Evolutionary conservation across 1,139 yeast species (phyloP), one percentile per base, ranked within the genome.

Genomic region (Candida sanyaensis): DNA sequence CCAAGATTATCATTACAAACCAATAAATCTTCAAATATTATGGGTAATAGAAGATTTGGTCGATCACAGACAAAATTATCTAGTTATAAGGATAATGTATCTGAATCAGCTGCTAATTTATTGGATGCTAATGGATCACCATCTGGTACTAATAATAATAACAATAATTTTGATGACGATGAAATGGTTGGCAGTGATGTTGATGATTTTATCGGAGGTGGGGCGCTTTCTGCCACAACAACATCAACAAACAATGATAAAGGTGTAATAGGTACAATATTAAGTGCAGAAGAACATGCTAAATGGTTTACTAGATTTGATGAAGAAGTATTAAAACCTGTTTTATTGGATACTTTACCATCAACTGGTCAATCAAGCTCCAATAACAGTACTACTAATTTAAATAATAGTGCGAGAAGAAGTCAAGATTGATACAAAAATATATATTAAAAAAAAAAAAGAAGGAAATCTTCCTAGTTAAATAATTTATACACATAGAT

Each of bases 251-350:
- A 23, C 12, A 32, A 27, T 21, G 40, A 46, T 36, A 54, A 55
- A 46, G 79, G 80, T 2, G 69, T 73, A 2, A 59, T 75, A 37
- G 74, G 75, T 2, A 72, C 78, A 5, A 69, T 75, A 50, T 60
- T 75, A 37, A 78, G 81, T 53, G 83, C 88, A 6, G 95, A 87
- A 57, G 90, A 86, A 52, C 89, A 86, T 52, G 88, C 95, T 10
- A 84, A 83, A 60, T 93, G 99, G 97, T 93, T 93, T 66, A 85
- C 90, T 26, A 86, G 84, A 58, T 89, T 93, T 64, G 99, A 93
- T 64, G 97, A 93, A 58, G 88, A 90, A 62, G 95, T 93, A n/a
- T 77, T 93, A 56, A 95, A 93, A 65, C 99, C 99, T 0, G 98
- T 93, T 0, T 77, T 93, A 50, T 77, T 93, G 53, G 99, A 93